Conservation (phyloP, 164 flowering plant genomes). For the Vitis amurensis region DNA sequence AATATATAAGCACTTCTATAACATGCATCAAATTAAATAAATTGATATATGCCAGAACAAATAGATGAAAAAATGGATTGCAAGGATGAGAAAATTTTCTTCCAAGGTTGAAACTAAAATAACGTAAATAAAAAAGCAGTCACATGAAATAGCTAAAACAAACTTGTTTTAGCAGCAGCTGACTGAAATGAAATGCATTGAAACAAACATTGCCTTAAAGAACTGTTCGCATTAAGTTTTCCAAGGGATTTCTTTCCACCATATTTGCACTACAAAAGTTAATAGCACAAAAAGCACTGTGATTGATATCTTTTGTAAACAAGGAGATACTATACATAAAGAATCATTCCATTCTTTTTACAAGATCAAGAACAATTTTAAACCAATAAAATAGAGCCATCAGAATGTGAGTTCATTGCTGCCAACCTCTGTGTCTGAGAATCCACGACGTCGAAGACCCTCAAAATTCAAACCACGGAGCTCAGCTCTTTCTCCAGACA, state of each 20-base stretch:
- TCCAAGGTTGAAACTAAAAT: too few relatives aligned
- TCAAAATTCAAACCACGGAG: constrained; percentile 87
- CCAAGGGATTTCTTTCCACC: too few relatives aligned
- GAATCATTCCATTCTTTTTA: neutral
- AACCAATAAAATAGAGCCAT: neutral
- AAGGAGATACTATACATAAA: neutral
- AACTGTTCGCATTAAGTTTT: too few relatives aligned
- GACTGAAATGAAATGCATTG: too few relatives aligned
- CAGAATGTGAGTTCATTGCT: neutral
- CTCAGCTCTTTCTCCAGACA: constrained; percentile 89
- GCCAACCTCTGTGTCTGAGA: constrained; percentile 72
- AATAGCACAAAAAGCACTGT: neutral
- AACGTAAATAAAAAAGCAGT: too few relatives aligned
- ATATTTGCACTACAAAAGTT: too few relatives aligned
- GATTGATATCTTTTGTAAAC: neutral
- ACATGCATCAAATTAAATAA: neutral
- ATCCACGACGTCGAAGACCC: constrained; percentile 85
- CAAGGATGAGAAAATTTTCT: too few relatives aligned
- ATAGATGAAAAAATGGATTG: too few relatives aligned
- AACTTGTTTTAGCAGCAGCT: too few relatives aligned
- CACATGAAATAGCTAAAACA: too few relatives aligned
- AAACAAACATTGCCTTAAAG: too few relatives aligned
- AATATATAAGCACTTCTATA: constrained; percentile 4
- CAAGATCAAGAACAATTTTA: neutral
- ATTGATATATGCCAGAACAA: neutral